Evolutionary conservation across 306 rosid genomes (phyloP).

Genomic region (Spatholobus suberectus): DNA sequence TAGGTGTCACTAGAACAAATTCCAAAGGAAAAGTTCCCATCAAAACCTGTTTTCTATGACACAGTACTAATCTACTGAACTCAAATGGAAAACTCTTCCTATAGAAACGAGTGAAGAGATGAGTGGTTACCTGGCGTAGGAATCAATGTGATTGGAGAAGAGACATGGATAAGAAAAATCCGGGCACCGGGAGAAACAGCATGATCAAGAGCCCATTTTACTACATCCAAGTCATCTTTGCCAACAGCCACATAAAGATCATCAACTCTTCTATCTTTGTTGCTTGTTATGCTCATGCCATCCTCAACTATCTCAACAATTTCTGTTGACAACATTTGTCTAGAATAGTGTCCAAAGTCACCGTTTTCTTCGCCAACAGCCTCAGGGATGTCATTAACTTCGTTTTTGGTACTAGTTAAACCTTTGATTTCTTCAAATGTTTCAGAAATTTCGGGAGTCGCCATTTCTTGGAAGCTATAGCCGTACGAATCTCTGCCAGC

Average conservation of each 20-base stretch:
- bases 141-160: slow-evolving; percentile 66
- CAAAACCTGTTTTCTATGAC: not conserved
- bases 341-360: not conserved
- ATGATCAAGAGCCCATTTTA: slow-evolving; percentile 80
- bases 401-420: not conserved
- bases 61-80: slow-evolving; percentile 2
- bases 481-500: slow-evolving; percentile 53
- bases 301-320: slow-evolving; percentile 70
- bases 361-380: not conserved
- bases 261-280: slow-evolving; percentile 40
- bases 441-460: slow-evolving; percentile 66
- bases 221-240: slow-evolving; percentile 67
- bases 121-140: slow-evolving; percentile 72
- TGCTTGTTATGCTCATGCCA: slow-evolving; percentile 43
- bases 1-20: not conserved
- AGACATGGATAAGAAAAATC: slow-evolving; percentile 78
- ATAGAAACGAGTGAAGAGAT: not conserved
- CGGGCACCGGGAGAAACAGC: slow-evolving; percentile 62
- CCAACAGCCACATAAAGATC: slow-evolving; percentile 86
- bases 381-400: not conserved
- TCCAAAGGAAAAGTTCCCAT: not conserved
- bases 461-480: slow-evolving; percentile 35
- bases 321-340: slow-evolving; percentile 56
- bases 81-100: not conserved
- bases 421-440: slow-evolving; percentile 42